Base-by-base conservation (phyloP, 2,329 filamentous ascomycete genomes). In the Dactylonectria estremocensis region DNA sequence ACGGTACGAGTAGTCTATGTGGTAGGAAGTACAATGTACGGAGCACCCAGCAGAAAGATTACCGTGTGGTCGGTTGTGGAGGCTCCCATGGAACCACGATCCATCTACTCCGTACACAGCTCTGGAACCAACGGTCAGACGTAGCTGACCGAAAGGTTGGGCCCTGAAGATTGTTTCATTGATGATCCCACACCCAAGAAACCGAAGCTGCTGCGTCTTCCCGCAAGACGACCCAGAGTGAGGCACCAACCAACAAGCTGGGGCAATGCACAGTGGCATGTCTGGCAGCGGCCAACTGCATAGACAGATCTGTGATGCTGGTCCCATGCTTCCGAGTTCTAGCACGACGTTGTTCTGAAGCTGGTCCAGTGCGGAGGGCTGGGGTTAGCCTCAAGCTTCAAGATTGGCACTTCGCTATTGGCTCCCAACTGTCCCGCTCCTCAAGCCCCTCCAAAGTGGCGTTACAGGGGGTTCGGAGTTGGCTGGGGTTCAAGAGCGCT, bases 381-480 rank as follows among this genome's bases (percentile, higher is more conserved):
- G 22, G 48, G 31, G 49, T n/a, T 8, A 24, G 28, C 31, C 18
- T 43, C n/a, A 28, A 59, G 37, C 45, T 37, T 18, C 22, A 48
- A 31, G 14, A 5, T 20, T 14, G 28, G 20, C 35, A 43, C 45
- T 6, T 33, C 50, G n/a, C 53, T n/a, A 62, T 66, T 66, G 53
- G 62, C 18, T 22, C 20, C 46, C 8, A 14, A 18, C 35, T 43
- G 13, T 20, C 52, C 28, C 50, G 35, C 18, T 33, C 20, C 46
- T 16, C 22, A 58, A 35, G 37, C 57, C 53, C 35, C 24, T 24
- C 18, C 28, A 45, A 6, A 2, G 37, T 48, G 35, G 57, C n/a
- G 43, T 43, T 35, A 48, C 73, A 74, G 59, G 72, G 70, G 70
- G 52, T 59, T 71, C 60, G 66, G 69, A 71, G 46, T 68, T 74